Base-by-base conservation (phyloP, 495 filamentous ascomycete genomes). In the Aspergillus carlsbadensis region DNA sequence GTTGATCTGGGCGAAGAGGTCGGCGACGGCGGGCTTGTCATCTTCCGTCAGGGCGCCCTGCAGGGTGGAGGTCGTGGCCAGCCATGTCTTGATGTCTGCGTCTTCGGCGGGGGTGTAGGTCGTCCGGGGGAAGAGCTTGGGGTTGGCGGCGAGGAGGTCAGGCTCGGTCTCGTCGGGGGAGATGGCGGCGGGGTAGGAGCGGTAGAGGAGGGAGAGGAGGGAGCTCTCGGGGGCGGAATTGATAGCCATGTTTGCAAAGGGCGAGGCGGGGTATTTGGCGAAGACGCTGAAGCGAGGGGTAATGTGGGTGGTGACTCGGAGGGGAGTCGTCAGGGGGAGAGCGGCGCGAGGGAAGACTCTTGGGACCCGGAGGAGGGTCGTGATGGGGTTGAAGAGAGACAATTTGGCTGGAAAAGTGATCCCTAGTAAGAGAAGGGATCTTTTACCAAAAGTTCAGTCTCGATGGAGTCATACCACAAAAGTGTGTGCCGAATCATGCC, bases 31-130 rank as follows among this genome's bases (percentile, higher is more conserved):
- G 8, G 70, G 52, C 67, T 87, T 82, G 22, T 88, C 79, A 40
- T 81, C 75, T 62, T 87, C 84, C 49, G 76, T 75, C 29, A 78
- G 63, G 18, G 79, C 68, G 36, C 81, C 70, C 65, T 84, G 85
- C 63, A 96, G 81, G 54, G 85, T 84, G 40, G 82, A 77, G 52
- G 87, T 83, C 40, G 87, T 87, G 62, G 81, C 83, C 62, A 96
- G 77, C 92, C 92, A 96, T 78, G 92, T 85, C 65, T 87, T 83
- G 69, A 95, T 87, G 71, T 95, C 92, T 22, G 88, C 83, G 69
- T 89, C 83, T 72, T 98, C 93, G 55, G 82, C 75, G 59, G 82
- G 77, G 52, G 82, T 84, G 71, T 93, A 96, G 59, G 81, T 84
- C 63, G 80, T 80, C 56, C 79, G 68, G 48, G 84, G 77, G 76